These are phyloP conservation scores for Rhizoclosmatium hyalinum DNA, from an alignment of 371 early-diverging fungal genomes.

Conservation along the genomic window DNA sequence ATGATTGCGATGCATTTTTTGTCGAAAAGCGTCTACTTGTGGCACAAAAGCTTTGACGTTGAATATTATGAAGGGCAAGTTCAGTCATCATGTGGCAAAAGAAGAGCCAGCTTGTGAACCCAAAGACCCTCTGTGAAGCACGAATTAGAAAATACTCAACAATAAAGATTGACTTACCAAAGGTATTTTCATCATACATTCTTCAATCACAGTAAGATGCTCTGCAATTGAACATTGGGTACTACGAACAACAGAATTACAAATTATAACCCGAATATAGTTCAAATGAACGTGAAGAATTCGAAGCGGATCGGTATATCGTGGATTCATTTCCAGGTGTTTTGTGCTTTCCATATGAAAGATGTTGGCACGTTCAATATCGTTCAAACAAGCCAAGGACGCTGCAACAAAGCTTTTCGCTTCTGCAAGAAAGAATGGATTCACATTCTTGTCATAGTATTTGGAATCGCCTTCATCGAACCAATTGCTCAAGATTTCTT, in stretches of 20 bases:
- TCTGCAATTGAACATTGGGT: neutral
- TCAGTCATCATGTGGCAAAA: constrained; percentile 4
- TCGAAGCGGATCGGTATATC: neutral
- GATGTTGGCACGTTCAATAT: constrained; percentile 2
- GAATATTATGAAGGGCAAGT: neutral
- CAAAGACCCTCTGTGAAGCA: neutral
- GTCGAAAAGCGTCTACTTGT: neutral
- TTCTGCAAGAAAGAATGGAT: neutral
- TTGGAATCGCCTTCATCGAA: neutral
- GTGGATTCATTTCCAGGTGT: neutral
- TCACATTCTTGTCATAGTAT: neutral
- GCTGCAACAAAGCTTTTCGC: neutral
- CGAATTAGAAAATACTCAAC: neutral
- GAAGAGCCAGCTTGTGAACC: neutral
- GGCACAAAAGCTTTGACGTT: neutral
- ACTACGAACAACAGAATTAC: neutral
- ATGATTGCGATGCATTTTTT: neutral
- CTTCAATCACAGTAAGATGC: constrained; percentile 1
- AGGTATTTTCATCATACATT: constrained; percentile 1
- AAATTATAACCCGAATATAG: neutral
- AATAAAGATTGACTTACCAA: neutral
- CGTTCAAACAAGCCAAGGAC: neutral
- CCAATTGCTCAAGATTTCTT: neutral
- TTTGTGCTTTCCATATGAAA: neutral
- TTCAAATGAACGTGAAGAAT: constrained; percentile 4